Base-by-base conservation (phyloP, 2,329 filamentous ascomycete genomes). In the Aureobasidium pullulans region DNA sequence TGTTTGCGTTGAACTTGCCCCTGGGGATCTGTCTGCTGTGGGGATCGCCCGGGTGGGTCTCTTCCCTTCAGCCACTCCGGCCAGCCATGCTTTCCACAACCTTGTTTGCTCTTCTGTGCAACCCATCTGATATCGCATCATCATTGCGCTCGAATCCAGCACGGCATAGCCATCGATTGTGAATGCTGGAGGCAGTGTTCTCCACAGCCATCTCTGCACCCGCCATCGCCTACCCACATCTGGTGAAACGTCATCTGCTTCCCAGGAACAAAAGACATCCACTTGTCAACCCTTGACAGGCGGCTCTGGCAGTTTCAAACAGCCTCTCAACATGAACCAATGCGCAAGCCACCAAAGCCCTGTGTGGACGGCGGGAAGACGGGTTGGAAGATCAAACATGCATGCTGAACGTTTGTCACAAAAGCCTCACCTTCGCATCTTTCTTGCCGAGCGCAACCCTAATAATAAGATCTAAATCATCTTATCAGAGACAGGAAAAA, bases 251-350 rank as follows among this genome's bases (percentile, higher is more conserved):
- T 23, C 32, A 11, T 36, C 47, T 37, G 47, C 47, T 37, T 6
- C 15, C 31, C 23, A 8, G 23, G 10, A 8, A 53, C 11, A 19
- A 28, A 44, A 44, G 16, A 4, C 13, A 23, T 3, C 13, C 29
- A n/a, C 10, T 15, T 29, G 11, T 54, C 39, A 16, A 15, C 8
- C 11, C 31, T 13, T 40, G 31, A 28, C 10, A 28, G 11, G 53
- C 53, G 53, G 53, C 53, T 57, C 53, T 57, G n/a, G 9, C 15
- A 39, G 53, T 57, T 57, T 57, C 53, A 47, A 43, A 44, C 37
- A 57, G 28, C 50, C 50, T 42, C 39, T 46, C 28, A 54, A 54
- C 50, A 34, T 43, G 39, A 54, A 42, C 50, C 50, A 37, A 31
- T 54, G 36, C 36, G 50, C 50, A 54, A 54, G 50, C 50, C 50